Evolutionary conservation across 176 grass and related monocot genomes (phyloP), one percentile per base, ranked within the genome.

Genomic region (Zoysia pacifica): DNA sequence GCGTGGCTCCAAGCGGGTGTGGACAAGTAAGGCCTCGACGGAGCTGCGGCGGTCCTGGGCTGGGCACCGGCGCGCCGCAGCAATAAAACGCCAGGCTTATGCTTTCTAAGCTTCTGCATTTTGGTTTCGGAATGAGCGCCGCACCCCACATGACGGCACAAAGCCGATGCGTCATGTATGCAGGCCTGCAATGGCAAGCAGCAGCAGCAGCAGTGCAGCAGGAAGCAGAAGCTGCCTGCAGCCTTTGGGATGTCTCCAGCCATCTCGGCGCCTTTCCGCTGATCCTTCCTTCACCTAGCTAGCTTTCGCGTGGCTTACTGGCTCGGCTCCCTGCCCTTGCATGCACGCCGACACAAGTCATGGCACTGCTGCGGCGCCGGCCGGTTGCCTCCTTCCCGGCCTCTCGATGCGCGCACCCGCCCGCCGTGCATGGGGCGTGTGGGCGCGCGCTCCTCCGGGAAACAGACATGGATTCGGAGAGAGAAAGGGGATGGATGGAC

Each of bases 1-100:
- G 76, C n/a, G 36, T 49, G 55, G 76, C 77, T 84, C 81, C 87
- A 89, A 89, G 64, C 60, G 55, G 47, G 81, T 89, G 4, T 80
- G 48, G 87, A 89, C 76, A 80, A 45, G 75, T 28, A 74, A 70
- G 55, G 18, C 76, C 55, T 89, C 41, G 55, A 70, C 37, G 46
- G 53, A 62, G 77, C 73, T 37, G 40, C 65, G 71, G 62, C 53
- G 65, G 75, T 5, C 65, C 28, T 28, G 28, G 16, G 50, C 12
- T 28, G 28, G 43, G 56, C 84, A 4, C 58, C 35, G 74, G 59
- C 67, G 15, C 13, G 61, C 61, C 69, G 52, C 69, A 28, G 28
- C 28, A 28, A 28, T 28, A 28, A 28, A 28, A 28, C 28, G 28
- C 28, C 28, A 28, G 28, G 28, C 28, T 28, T 28, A 28, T 28